These are phyloP conservation scores for Tilletia horrida DNA, from an alignment of 1,284 basidiomycete species.

Conservation along the genomic window DNA sequence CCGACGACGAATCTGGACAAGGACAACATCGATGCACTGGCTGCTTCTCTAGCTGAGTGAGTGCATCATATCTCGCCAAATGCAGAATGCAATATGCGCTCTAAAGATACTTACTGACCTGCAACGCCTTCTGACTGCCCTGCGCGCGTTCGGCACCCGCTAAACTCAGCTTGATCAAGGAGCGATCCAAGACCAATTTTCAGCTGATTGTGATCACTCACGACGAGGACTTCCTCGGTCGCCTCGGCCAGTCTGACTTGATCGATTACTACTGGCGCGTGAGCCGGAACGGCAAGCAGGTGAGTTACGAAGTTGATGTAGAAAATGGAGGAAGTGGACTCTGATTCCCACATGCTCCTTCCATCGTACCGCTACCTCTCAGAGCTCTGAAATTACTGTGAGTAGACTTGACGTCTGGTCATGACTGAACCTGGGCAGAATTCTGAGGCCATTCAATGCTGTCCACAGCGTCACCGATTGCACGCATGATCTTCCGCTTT, in stretches of 20 bases:
- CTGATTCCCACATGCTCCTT: background rate
- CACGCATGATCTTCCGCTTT: background rate
- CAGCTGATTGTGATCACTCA: conserved; percentile 84
- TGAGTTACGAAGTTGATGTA: conserved; percentile 23
- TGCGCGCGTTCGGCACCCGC: background rate
- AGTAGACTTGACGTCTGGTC: background rate
- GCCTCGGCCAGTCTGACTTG: conserved; percentile 43
- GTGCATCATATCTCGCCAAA: conserved; percentile 50
- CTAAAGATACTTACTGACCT: background rate
- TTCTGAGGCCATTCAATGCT: background rate
- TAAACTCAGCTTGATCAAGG: conserved; percentile 39
- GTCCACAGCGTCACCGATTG: conserved; percentile 6
- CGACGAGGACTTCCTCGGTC: conserved; percentile 50
- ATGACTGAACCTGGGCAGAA: background rate
- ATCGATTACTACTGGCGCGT: conserved; percentile 53
- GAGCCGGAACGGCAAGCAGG: conserved; percentile 39
- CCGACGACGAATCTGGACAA: conserved; percentile 95
- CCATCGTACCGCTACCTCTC: background rate
- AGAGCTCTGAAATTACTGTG: conserved; percentile 14
- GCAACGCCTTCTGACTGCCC: too few relatives aligned
- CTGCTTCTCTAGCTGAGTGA: conserved; percentile 84
- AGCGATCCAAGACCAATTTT: conserved; percentile 73
- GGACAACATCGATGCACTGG: conserved; percentile 93
- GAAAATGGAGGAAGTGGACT: background rate
- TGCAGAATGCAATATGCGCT: too few relatives aligned